Base-by-base conservation (phyloP, 2,329 filamentous ascomycete species). In the Aureobasidium sp. region DNA sequence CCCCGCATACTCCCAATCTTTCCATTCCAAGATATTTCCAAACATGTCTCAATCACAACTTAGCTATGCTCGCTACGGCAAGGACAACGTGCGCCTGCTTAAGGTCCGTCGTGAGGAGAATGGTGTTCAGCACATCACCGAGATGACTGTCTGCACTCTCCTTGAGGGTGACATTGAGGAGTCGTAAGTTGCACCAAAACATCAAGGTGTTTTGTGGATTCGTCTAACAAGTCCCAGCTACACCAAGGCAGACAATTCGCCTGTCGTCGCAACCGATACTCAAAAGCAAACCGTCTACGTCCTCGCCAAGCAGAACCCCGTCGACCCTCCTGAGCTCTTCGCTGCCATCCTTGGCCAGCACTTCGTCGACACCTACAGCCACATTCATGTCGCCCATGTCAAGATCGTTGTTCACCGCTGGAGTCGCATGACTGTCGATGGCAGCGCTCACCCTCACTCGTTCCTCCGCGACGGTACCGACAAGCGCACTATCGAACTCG, bases 51-150 rank as follows among this genome's bases (percentile, higher is more conserved):
- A 44, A 59, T 47, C 68, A 72, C 64, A 63, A 63, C 77, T 81
- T 66, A 76, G 72, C 68, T 77, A 78, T 70, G 89, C 89, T 70
- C 86, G 87, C 73, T 93, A 92, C 75, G 89, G 89, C 79, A 93
- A 99, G 85, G 94, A 97, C 84, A 97, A 99, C 80, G 88, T 99
- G 82, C 92, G 94, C 72, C 86, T 99, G 71, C 96, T 89, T 85
- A 99, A 99, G 78, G 92, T 97, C 71, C 83, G 95, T 72, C 86
- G 86, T 70, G 86, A 97, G 75, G 80, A 85, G 72, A 80, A 85
- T 70, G 88, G 89, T 20, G 81, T 85, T 26, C 93, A 99, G 76
- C 89, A 87, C 8, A 90, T 97, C 68, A 89, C 88, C 46, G 94
- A 99, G 78, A 95, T 96, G 88, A 97, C 92, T 44, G 89, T 99